These are phyloP conservation scores for Austropuccinia psidii DNA, from an alignment of 1,284 basidiomycete species.

Conservation along the genomic window DNA sequence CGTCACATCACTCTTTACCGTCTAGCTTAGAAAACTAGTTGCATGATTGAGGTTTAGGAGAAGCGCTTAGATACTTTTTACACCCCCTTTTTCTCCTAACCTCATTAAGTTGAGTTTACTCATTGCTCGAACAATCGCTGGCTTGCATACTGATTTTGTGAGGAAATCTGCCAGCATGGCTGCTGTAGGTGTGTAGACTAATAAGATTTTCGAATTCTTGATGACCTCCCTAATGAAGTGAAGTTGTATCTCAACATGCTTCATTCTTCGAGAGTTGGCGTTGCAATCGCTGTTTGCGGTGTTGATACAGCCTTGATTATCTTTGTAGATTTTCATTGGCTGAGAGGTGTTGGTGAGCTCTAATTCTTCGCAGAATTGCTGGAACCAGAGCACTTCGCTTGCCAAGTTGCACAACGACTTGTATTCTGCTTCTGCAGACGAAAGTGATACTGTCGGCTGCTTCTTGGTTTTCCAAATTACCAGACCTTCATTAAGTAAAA, in stretches of 20 bases:
- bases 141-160: no score
- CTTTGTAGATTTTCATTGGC: slow-evolving; percentile 40
- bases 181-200: no score
- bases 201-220: no score
- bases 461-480: slow-evolving; percentile 49
- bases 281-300: slow-evolving; percentile 47
- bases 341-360: slow-evolving; percentile 38
- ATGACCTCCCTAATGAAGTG: slow-evolving; percentile 51
- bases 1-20: no score
- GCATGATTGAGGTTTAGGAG: no score
- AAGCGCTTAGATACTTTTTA: no score
- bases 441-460: slow-evolving; percentile 48
- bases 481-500: not conserved
- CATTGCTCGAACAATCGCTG: no score
- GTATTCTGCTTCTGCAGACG: slow-evolving; percentile 51
- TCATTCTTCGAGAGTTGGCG: slow-evolving; percentile 45
- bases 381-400: slow-evolving; percentile 50
- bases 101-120: no score
- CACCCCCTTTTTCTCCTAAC: no score
- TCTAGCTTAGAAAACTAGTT: no score
- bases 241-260: slow-evolving; percentile 51
- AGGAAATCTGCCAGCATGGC: no score
- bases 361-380: slow-evolving; percentile 42
- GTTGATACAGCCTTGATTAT: slow-evolving; percentile 50
- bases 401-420: slow-evolving; percentile 52